Base-by-base conservation (phyloP, 2,329 filamentous ascomycete genomes). In the Diaporthe australafricana region DNA sequence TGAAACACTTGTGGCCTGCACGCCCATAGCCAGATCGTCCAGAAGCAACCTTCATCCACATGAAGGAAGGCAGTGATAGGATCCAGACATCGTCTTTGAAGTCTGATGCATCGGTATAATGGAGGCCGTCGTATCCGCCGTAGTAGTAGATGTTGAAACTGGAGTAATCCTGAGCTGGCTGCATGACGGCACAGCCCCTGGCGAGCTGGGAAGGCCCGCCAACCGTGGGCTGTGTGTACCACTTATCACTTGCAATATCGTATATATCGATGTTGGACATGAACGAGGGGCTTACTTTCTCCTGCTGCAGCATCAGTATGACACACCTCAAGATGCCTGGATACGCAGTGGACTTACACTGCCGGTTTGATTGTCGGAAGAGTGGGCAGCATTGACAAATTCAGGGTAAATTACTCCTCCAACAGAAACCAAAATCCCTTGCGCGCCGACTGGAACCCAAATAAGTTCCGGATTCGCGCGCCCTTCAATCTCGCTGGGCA, bases 101-200 rank as follows among this genome's bases (percentile, higher is more conserved):
- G 20, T 79, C 73, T 16, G 70, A 52, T 2, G 40, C 40, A 0
- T 81, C 72, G 0, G 55, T 66, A 0, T 72, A 35, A 70, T 86
- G 71, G 7, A 90, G 75, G 0, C 88, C 90, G 71, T 90, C 82
- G 77, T 92, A 95, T 0, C 94, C 94, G 20, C 93, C 94, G 76
- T 94, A 96, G 83, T 94, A 94, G 84, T 96, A 95, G 63, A 97
- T 91, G 78, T 95, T 95, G 81, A 92, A 93, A 72, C 91, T 94
- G 14, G 92, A 93, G 42, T 85, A 86, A 78, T 95, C 93, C 55
- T 89, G 85, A 17, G 93, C 91, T 0, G 90, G 85, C n/a, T 90
- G 93, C 1, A 94, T 89, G 0, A 94, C 92, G 4, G 93, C 91
- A 77, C 94, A 96, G 78, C 92, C 86, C 86, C 92, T 79, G 82